Evolutionary conservation across 805 yeast genomes (phyloP).

Genomic region (Zygotorulaspora chibaensis): DNA sequence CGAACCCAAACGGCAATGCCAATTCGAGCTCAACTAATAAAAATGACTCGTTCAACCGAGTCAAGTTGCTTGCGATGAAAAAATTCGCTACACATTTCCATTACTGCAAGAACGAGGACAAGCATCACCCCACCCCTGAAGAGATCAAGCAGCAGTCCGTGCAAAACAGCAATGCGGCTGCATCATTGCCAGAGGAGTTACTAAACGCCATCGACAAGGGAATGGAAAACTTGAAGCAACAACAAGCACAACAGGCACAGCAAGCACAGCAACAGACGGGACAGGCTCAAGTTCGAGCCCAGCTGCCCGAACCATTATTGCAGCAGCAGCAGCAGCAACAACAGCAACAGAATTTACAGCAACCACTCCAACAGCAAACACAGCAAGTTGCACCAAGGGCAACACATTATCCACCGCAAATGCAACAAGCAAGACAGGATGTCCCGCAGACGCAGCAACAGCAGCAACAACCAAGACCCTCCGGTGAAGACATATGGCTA

Average conservation of each 20-base stretch:
- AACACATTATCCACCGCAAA: constrained; percentile 23
- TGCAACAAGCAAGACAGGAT: constrained; percentile 25
- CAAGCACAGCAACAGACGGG: constrained; percentile 18
- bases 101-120: constrained; percentile 31
- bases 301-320: constrained; percentile 14
- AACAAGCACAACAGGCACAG: constrained; percentile 14
- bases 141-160: constrained; percentile 34
- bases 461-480: constrained; percentile 17
- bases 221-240: constrained; percentile 31
- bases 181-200: constrained; percentile 28
- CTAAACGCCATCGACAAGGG: constrained; percentile 32
- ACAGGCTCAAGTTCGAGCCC: constrained; percentile 9
- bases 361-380: constrained; percentile 21
- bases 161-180: constrained; percentile 25
- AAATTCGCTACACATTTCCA: constrained; percentile 38
- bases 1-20: constrained; percentile 7
- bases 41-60: constrained; percentile 34
- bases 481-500: constrained; percentile 29
- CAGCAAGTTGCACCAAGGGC: constrained; percentile 11
- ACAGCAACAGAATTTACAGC: constrained; percentile 16
- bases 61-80: constrained; percentile 34
- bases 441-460: constrained; percentile 25
- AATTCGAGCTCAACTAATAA: constrained; percentile 16
- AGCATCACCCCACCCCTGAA: constrained; percentile 34
- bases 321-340: constrained; percentile 18